Base-by-base conservation (phyloP, 768 basidiomycete species). In the Boletus patriciae region DNA sequence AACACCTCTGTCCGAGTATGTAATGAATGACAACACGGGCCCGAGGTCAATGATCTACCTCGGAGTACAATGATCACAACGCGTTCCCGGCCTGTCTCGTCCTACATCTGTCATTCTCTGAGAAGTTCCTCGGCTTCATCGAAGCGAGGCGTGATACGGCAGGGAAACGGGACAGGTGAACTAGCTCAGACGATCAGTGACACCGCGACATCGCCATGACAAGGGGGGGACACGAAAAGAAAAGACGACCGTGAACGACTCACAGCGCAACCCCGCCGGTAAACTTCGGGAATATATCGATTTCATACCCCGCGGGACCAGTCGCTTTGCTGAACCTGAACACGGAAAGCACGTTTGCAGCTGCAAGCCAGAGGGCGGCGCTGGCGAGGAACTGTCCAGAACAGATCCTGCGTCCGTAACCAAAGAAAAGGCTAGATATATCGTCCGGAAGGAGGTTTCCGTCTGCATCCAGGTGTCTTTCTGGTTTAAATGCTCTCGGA, bases 401-500 rank as follows among this genome's bases (percentile, higher is more conserved):
- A 31, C 61, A 64, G 1, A 50, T 47, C 48, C 66, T 57, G 36
- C 70, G 62, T 21, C 76, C 76, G 47, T 71, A 74, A 3, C 76
- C 75, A 49, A 74, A 77, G 18, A 38, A 66, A 9, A 67, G 52
- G n/a, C 57, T 40, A 2, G 62, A 62, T 9, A 64, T 61, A 23
- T 70, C 69, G 1, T 64, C 61, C 6, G 52, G 25, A 42, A 64
- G 43, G n/a, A 61, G 57, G 21, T 67, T 61, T 9, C 68, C 62
- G 1, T 66, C 62, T 0, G 50, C 46, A 13, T 60, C 56, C 5
- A 75, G 47, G 55, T 69, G 68, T 44, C 76, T 64, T 41, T 74
- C 74, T 16, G 75, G 76, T 15, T 54, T 66, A 47, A 77, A 76
- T 16, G n/a, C 46, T 11, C 55, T 54, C n/a, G 76, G 70, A 13